Evolutionary conservation across 441 rosid genomes (phyloP).

Genomic region (Hura crepitans): DNA sequence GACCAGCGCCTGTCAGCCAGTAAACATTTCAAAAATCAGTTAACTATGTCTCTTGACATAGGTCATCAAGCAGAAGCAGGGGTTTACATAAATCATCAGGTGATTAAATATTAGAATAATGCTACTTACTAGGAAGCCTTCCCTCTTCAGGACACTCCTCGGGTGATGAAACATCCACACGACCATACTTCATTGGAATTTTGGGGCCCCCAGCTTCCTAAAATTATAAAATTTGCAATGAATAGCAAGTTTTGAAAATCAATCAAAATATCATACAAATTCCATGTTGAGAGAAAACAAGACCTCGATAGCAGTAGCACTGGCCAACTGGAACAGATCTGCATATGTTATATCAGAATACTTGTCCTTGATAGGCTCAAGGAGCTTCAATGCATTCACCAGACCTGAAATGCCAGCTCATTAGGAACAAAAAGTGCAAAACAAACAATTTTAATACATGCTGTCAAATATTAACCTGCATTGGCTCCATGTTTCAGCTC

Average conservation of each 20-base stretch:
- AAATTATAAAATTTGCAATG: slow-evolving; percentile 25
- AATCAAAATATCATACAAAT: slow-evolving; percentile 4
- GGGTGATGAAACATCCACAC: slow-evolving; percentile 70
- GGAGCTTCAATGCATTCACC: slow-evolving; percentile 66
- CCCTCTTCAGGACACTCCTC: slow-evolving; percentile 94
- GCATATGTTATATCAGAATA: slow-evolving; percentile 72
- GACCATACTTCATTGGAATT: slow-evolving; percentile 87
- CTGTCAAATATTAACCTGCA: slow-evolving; percentile 52
- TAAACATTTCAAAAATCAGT: slow-evolving; percentile 14
- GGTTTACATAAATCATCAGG: not conserved
- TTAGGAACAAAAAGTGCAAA: slow-evolving; percentile 19
- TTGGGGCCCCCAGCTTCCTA: slow-evolving; percentile 96
- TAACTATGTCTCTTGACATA: slow-evolving; percentile 4
- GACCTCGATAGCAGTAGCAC: slow-evolving; percentile 93
- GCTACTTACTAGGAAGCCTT: slow-evolving; percentile 85
- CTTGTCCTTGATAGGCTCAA: slow-evolving; percentile 77
- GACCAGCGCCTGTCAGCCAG: slow-evolving; percentile 65
- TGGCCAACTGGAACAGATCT: slow-evolving; percentile 88
- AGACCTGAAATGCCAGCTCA: slow-evolving; percentile 50
- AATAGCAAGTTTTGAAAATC: slow-evolving; percentile 13
- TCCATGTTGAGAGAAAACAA: slow-evolving; percentile 20
- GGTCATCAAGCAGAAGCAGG: slow-evolving; percentile 5
- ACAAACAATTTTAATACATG: slow-evolving; percentile 7
- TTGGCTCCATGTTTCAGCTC: slow-evolving; percentile 93
- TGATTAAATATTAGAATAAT: no score